Conservation (phyloP, 2,329 filamentous ascomycete species). For the Talaromyces pinophilus region DNA sequence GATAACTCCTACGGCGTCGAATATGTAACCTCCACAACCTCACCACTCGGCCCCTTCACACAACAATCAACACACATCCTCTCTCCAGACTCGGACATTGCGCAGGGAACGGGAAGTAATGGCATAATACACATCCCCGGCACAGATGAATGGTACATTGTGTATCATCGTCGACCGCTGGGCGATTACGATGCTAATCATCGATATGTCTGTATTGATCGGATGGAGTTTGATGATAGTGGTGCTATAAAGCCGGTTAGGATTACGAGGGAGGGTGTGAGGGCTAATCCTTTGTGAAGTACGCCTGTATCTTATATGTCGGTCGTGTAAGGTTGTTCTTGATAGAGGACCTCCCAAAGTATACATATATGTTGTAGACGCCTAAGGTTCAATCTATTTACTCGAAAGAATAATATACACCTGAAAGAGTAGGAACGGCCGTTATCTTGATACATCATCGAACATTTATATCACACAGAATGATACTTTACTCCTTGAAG, state of each 20-base stretch:
- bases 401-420: background rate
- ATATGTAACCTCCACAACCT: constrained; percentile 43
- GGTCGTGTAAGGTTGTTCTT: background rate
- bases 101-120: constrained; percentile 45
- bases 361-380: background rate
- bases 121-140: constrained; percentile 41
- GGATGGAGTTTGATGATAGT: constrained; percentile 50
- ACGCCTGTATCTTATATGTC: background rate
- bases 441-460: background rate
- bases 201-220: constrained; percentile 52
- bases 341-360: background rate
- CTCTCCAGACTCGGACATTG: constrained; percentile 29
- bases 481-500: background rate
- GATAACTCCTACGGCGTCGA: constrained; percentile 51
- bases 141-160: constrained; percentile 49
- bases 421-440: background rate
- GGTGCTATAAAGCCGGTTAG: constrained; percentile 42
- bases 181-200: constrained; percentile 51
- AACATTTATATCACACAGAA: background rate
- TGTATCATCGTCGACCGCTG: constrained; percentile 51
- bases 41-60: constrained; percentile 47
- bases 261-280: constrained; percentile 39
- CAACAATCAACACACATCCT: constrained; percentile 36
- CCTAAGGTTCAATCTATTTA: background rate
- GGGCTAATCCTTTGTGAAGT: constrained; percentile 24